Conservation (phyloP, 352 stramenopile genomes). For the Pythium volutum region DNA sequence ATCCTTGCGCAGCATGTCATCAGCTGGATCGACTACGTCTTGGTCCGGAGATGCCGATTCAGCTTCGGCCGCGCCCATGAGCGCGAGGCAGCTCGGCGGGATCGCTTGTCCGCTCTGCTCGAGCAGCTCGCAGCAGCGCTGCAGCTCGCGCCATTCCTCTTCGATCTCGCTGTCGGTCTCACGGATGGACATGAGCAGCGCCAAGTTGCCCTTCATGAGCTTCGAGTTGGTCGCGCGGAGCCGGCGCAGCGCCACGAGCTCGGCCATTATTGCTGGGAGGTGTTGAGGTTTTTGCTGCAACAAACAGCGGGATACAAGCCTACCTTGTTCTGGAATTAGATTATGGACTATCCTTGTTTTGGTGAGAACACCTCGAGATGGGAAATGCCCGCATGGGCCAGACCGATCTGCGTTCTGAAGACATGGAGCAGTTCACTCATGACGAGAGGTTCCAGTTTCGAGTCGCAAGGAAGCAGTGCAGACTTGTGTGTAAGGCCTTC, state of each 20-base stretch:
- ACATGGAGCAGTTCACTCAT: too few relatives aligned
- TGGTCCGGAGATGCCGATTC: neutral
- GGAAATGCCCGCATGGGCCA: too few relatives aligned
- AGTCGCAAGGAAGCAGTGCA: too few relatives aligned
- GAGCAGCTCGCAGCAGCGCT: slow-evolving; percentile 28
- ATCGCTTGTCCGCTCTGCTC: slow-evolving; percentile 27
- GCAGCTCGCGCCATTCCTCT: slow-evolving; percentile 26
- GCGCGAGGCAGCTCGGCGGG: slow-evolving; percentile 28
- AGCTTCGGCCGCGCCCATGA: slow-evolving; percentile 19
- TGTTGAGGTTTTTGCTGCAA: neutral
- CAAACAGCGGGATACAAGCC: neutral
- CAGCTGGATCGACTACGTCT: neutral
- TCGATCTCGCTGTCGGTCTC: slow-evolving; percentile 44
- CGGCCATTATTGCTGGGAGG: slow-evolving; percentile 2
- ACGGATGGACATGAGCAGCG: slow-evolving; percentile 48
- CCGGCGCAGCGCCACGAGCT: slow-evolving; percentile 27
- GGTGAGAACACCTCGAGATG: too few relatives aligned
- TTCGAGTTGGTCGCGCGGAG: slow-evolving; percentile 39
- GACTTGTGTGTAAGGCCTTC: too few relatives aligned
- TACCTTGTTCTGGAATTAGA: too few relatives aligned
- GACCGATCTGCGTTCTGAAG: too few relatives aligned
- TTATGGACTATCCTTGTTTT: too few relatives aligned
- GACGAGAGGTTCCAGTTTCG: too few relatives aligned
- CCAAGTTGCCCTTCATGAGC: slow-evolving; percentile 57
- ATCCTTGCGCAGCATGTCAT: neutral